Evolutionary conservation across 2,329 filamentous ascomycete species (phyloP).

Genomic region (Aspergillus ochraceus): DNA sequence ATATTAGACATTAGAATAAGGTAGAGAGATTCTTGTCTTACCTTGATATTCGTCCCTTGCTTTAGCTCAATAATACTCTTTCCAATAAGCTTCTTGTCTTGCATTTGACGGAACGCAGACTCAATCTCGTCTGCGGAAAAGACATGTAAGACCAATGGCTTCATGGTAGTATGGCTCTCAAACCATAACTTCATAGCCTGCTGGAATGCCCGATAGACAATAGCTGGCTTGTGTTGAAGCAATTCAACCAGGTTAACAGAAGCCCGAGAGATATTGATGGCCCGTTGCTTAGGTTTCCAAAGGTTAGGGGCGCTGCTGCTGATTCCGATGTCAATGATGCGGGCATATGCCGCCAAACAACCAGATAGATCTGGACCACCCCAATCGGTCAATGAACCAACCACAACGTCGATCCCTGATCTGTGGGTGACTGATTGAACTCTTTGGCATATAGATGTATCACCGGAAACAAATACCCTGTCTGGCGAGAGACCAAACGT

Average conservation of each 20-base stretch:
- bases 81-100: background rate
- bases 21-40: background rate
- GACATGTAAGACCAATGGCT: background rate
- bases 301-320: background rate
- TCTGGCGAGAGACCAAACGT: background rate
- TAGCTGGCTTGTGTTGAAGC: background rate
- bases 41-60: background rate
- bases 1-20: background rate
- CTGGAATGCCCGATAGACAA: background rate
- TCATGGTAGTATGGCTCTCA: background rate
- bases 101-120: background rate
- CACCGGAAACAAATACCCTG: too few species aligned
- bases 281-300: background rate
- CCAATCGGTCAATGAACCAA: background rate
- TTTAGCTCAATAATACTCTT: background rate
- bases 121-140: background rate
- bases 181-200: background rate
- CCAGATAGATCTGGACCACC: background rate
- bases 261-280: background rate
- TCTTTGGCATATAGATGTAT: too few species aligned
- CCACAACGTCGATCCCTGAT: too few species aligned
- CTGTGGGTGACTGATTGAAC: too few species aligned
- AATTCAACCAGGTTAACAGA: background rate
- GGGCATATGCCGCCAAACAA: background rate
- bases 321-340: constrained; percentile 1